Percentiles rank a stretch among this genome's conserved stretches.
Conservation (phyloP, 495 filamentous ascomycete species). For the Penicillium turbatum region DNA sequence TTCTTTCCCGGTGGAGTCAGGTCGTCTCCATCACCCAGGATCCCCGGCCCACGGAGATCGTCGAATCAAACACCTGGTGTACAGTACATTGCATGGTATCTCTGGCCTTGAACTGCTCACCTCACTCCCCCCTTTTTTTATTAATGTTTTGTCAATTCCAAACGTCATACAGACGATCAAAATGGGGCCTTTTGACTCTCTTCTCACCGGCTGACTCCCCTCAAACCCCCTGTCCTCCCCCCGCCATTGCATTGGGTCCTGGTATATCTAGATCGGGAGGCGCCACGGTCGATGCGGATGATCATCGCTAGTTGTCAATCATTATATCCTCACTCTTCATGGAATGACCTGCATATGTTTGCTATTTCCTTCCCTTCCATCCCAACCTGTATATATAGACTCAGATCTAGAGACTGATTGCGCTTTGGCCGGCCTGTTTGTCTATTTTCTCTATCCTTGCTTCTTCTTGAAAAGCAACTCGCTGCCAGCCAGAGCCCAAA, state of each 20-base stretch:
- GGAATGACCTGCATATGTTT: conserved; percentile 16
- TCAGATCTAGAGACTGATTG: conserved; percentile 11
- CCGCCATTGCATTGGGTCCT: conserved; percentile 7
- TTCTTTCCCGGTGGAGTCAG: conserved; percentile 9
- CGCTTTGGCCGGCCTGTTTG: conserved; percentile 12
- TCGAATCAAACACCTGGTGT: conserved; percentile 6
- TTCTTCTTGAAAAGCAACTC: conserved; percentile 17
- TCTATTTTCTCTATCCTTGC: conserved; percentile 11
- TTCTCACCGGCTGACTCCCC: conserved; percentile 9
- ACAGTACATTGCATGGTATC: conserved; percentile 15
- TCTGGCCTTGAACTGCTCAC: conserved; percentile 20
- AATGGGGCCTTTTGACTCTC: conserved; percentile 5
- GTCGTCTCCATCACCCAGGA: conserved; percentile 16
- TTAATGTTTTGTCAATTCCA: conserved; percentile 3
- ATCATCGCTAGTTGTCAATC: conserved; percentile 25
- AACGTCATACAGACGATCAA: conserved; percentile 20
- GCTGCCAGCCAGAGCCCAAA: conserved; percentile 18
- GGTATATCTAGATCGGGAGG: conserved; percentile 15
- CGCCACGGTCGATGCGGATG: conserved; percentile 17
- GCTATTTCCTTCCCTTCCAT: conserved; percentile 7
- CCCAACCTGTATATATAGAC: conserved; percentile 14
- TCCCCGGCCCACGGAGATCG: conserved; percentile 18
- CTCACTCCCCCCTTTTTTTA: neutral
- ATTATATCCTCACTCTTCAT: conserved; percentile 11
- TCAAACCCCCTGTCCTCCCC: neutral